A percentile compares a stretch with the other conserved stretches of the same genome.
phyloP scores from a whole-genome alignment of 345 rosid genomes.

The Nephelium lappaceum region DNA sequence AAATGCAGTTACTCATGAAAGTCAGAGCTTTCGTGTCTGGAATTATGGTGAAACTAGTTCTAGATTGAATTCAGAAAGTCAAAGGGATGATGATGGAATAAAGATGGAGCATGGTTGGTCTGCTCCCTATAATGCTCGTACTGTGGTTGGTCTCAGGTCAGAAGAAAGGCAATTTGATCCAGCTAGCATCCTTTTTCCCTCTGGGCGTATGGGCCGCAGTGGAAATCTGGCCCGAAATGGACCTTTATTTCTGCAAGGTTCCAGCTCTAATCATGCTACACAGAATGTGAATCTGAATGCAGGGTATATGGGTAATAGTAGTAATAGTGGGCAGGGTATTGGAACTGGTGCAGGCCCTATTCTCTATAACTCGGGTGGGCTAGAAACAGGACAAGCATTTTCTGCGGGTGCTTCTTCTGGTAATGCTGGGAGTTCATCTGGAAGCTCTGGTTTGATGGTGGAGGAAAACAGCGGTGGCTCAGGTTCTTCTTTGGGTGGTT shows the following conservation, averaged over 20 bases:
- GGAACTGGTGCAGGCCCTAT: conserved; percentile 34
- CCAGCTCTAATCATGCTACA: conserved; percentile 48
- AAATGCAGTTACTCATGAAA: conserved; percentile 41
- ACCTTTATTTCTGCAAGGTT: conserved; percentile 49
- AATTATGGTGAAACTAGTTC: conserved; percentile 70
- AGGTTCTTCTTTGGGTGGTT: conserved; percentile 57
- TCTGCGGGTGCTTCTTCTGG: conserved; percentile 32
- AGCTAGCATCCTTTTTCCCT: conserved; percentile 36
- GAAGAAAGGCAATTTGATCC: conserved; percentile 56
- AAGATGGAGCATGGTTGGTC: conserved; percentile 55
- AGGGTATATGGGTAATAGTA: conserved; percentile 41
- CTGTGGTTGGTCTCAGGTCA: conserved; percentile 44
- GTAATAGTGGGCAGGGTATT: conserved; percentile 33
- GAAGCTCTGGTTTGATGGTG: conserved; percentile 50
- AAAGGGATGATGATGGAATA: conserved; percentile 42
- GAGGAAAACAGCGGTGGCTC: conserved; percentile 63
- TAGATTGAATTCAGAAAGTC: conserved; percentile 42
- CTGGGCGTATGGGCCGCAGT: conserved; percentile 31
- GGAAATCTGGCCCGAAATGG: conserved; percentile 48
- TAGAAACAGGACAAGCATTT: conserved; percentile 35
- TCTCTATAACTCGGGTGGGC: conserved; percentile 30
- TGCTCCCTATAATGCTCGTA: conserved; percentile 36
- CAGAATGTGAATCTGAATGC: conserved; percentile 41
- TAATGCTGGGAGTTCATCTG: conserved; percentile 55
- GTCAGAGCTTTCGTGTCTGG: conserved; percentile 55